These are phyloP conservation scores for Solanum arcanum DNA, from an alignment of 257 asterid genomes.

Conservation along the genomic window DNA sequence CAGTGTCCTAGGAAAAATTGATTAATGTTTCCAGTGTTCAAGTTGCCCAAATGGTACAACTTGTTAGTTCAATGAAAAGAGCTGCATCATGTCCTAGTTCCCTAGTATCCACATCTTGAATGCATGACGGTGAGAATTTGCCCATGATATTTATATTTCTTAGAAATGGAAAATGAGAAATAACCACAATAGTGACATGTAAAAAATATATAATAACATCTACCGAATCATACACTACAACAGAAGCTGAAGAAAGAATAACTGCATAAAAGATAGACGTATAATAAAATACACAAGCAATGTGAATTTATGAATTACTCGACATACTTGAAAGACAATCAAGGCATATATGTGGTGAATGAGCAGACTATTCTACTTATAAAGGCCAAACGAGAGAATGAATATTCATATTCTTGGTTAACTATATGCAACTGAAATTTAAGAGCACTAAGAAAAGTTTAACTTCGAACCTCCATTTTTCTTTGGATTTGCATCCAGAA, in stretches of 20 bases:
- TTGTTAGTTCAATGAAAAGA: not conserved
- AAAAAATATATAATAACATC: not conserved
- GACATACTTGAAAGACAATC: not conserved
- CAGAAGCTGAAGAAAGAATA: not conserved
- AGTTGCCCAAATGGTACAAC: not conserved
- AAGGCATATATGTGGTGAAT: not conserved
- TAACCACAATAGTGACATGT: not conserved
- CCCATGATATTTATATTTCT: not conserved
- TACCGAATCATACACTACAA: not conserved
- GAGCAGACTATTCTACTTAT: not conserved
- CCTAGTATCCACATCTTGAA: not conserved
- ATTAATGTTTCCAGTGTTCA: not conserved
- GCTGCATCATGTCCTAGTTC: not conserved
- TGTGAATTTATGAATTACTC: not conserved
- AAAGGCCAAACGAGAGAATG: not conserved
- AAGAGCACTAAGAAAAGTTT: conserved; percentile 32
- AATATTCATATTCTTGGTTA: not conserved
- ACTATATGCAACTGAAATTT: conserved; percentile 10
- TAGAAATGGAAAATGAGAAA: not conserved
- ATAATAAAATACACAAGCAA: not conserved
- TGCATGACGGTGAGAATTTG: not conserved
- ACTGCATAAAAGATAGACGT: not conserved
- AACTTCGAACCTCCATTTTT: conserved; percentile 83
- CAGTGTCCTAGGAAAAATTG: not conserved
- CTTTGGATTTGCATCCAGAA: conserved; percentile 96